Evolutionary conservation across 352 stramenopile genomes (phyloP).

Genomic region (Blastocystis sp.): DNA sequence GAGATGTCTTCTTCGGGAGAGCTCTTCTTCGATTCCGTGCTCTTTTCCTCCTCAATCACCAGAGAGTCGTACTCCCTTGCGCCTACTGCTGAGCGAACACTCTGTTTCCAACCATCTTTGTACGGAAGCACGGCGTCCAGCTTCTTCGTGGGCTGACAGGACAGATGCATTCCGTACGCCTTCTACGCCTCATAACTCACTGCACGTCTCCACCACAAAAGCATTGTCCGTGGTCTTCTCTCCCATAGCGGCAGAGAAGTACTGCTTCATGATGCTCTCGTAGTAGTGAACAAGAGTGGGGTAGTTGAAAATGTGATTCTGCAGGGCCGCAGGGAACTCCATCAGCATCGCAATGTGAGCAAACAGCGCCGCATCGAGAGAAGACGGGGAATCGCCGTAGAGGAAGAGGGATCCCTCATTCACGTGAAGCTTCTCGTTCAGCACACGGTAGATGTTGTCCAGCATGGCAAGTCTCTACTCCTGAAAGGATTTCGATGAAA

Average conservation of each 20-base stretch:
- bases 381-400: conserved; percentile 26
- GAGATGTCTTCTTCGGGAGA: conserved; percentile 3
- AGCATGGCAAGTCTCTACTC: conserved; percentile 32
- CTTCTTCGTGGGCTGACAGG: conserved; percentile 7
- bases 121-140: conserved; percentile 5
- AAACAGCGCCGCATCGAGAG: conserved; percentile 50
- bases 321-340: conserved; percentile 5
- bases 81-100: background rate
- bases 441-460: conserved; percentile 32
- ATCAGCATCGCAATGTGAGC: conserved; percentile 49
- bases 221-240: conserved; percentile 29
- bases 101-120: background rate
- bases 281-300: conserved; percentile 42
- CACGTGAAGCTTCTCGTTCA: conserved; percentile 45
- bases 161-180: conserved; percentile 24
- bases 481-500: background rate
- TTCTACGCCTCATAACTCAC: background rate
- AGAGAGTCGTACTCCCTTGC: background rate
- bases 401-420: conserved; percentile 5
- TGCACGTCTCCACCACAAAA: background rate
- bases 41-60: background rate
- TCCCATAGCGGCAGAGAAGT: conserved; percentile 43
- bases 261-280: conserved; percentile 51
- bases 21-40: background rate
- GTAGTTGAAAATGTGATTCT: conserved; percentile 12